Conservation (phyloP, 2,329 filamentous ascomycete species). For the Aureobasidium sp. region DNA sequence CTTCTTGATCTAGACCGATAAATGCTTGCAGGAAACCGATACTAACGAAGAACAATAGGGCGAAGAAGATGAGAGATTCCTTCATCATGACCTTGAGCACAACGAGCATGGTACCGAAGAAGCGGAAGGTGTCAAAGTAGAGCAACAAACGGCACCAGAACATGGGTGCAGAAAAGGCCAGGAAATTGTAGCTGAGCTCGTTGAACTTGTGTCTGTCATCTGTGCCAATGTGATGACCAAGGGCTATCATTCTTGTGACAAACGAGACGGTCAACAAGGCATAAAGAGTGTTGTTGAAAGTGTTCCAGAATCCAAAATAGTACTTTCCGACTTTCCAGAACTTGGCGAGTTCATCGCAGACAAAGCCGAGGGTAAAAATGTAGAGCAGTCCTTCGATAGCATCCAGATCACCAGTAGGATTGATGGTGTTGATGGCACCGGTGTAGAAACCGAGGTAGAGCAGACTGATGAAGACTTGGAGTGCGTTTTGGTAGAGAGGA, state of each 20-base stretch:
- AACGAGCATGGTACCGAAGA: conserved; percentile 97
- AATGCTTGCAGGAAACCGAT: conserved; percentile 89
- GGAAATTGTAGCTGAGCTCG: conserved; percentile 80
- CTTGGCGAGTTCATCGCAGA: conserved; percentile 80
- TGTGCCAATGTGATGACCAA: conserved; percentile 50
- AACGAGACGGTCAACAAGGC: conserved; percentile 70
- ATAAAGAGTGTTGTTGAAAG: conserved; percentile 83
- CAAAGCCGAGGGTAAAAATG: conserved; percentile 81
- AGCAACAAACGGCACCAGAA: conserved; percentile 91
- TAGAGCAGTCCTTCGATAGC: conserved; percentile 77
- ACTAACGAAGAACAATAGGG: conserved; percentile 74
- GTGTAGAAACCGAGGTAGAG: conserved; percentile 82
- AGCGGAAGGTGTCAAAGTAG: conserved; percentile 86
- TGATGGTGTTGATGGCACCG: conserved; percentile 87
- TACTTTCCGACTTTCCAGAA: conserved; percentile 88
- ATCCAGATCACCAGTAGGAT: conserved; percentile 75
- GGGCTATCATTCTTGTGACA: conserved; percentile 67
- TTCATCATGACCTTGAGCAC: conserved; percentile 68
- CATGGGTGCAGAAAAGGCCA: conserved; percentile 89
- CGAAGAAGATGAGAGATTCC: conserved; percentile 88
- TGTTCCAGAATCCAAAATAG: conserved; percentile 95
- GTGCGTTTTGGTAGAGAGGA: conserved; percentile 83
- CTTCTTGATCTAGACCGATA: conserved; percentile 77
- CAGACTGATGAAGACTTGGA: conserved; percentile 77
- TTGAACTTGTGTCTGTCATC: conserved; percentile 57